These are phyloP conservation scores for Aureobasidium sp. DNA, from an alignment of 2,329 filamentous ascomycete species.

Conservation along the genomic window DNA sequence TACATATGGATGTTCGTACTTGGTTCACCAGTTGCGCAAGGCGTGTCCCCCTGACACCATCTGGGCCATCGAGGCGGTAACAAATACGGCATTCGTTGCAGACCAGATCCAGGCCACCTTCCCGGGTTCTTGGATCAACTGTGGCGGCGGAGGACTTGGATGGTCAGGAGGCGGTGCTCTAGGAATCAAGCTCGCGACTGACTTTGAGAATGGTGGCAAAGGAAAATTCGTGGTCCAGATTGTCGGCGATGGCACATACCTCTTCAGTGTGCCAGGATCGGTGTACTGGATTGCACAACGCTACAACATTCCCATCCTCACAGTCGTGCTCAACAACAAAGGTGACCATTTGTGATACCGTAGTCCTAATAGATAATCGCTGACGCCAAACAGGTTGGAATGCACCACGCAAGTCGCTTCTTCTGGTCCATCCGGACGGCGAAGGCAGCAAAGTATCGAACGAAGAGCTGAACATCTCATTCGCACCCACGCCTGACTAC, in stretches of 20 bases:
- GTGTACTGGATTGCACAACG: constrained; percentile 64
- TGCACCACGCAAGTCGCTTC: constrained; percentile 53
- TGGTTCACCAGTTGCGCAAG: constrained; percentile 49
- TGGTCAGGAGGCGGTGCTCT: constrained; percentile 72
- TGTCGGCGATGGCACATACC: constrained; percentile 61
- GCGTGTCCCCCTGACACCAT: constrained; percentile 59
- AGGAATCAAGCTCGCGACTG: constrained; percentile 66
- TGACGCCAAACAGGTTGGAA: constrained; percentile 49
- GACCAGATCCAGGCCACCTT: constrained; percentile 63
- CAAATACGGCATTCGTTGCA: constrained; percentile 58
- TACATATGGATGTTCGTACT: constrained; percentile 54
- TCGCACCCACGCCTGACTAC: constrained; percentile 60
- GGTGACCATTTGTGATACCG: constrained; percentile 26
- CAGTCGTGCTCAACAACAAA: constrained; percentile 63
- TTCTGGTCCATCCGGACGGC: constrained; percentile 60
- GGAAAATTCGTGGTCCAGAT: constrained; percentile 57
- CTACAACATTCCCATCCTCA: constrained; percentile 60
- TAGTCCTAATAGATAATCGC: not conserved
- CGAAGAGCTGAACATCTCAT: constrained; percentile 59
- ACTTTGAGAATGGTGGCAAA: constrained; percentile 44
- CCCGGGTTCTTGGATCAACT: constrained; percentile 73
- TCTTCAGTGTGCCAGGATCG: constrained; percentile 58
- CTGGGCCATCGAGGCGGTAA: constrained; percentile 72
- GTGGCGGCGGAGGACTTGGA: constrained; percentile 70
- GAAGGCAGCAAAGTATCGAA: constrained; percentile 55